phyloP scores from a whole-genome alignment of 257 asterid genomes.

The Primulina tabacum region DNA sequence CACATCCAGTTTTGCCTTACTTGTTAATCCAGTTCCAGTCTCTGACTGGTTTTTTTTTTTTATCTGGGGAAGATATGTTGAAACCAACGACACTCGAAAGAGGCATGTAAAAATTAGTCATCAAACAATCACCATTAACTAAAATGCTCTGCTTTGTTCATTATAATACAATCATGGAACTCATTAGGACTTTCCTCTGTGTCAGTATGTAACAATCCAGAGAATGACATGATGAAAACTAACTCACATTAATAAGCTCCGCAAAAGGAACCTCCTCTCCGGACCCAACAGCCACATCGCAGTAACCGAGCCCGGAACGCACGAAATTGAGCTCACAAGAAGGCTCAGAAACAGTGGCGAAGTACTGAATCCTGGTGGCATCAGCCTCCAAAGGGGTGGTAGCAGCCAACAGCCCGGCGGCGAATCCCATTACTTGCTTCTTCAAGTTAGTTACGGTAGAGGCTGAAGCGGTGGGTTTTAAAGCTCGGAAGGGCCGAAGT shows the following conservation, averaged over 20 bases:
- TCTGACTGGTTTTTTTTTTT: no score
- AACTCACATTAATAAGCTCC: conserved; percentile 67
- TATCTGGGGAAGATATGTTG: no score
- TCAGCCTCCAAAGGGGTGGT: conserved; percentile 62
- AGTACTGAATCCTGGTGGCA: conserved; percentile 84
- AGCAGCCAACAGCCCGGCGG: conserved; percentile 70
- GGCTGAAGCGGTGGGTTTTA: conserved; percentile 38
- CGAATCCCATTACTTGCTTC: conserved; percentile 49
- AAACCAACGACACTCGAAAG: neutral
- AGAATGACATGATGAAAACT: neutral
- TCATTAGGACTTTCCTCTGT: neutral
- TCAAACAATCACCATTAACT: neutral
- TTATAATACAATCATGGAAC: neutral
- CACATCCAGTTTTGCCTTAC: neutral
- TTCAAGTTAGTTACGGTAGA: conserved; percentile 27
- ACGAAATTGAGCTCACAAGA: conserved; percentile 71
- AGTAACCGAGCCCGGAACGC: conserved; percentile 81
- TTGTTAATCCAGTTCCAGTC: neutral
- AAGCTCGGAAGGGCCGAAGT: conserved; percentile 31
- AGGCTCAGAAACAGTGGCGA: conserved; percentile 80
- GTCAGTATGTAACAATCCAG: neutral
- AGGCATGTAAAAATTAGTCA: neutral
- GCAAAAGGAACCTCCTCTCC: conserved; percentile 72
- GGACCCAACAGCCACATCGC: conserved; percentile 70
- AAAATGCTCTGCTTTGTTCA: neutral